Conservation (phyloP, 2,329 filamentous ascomycete species). For the Aspergillus jensenii region DNA sequence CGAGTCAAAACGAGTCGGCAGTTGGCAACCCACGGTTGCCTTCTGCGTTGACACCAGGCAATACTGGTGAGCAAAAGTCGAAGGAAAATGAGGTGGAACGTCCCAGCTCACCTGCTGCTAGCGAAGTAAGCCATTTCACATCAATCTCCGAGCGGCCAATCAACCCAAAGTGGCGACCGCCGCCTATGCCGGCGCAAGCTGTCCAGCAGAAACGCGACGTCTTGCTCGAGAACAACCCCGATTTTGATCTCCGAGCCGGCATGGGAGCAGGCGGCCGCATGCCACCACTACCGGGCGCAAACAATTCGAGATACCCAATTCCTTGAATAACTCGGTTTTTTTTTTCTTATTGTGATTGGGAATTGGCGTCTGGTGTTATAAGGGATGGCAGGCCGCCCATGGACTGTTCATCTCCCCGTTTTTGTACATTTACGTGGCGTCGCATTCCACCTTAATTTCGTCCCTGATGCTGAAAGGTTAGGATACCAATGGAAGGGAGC, state of each 20-base stretch:
- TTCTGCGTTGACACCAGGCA: slow-evolving; percentile 40
- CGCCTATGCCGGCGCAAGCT: slow-evolving; percentile 47
- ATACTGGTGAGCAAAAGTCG: slow-evolving; percentile 39
- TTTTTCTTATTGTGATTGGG: not conserved
- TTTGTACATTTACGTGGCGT: not conserved
- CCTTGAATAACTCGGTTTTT: slow-evolving; percentile 16
- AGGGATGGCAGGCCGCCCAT: not conserved
- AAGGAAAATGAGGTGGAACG: slow-evolving; percentile 58
- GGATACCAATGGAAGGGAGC: not conserved
- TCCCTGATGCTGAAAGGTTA: not conserved
- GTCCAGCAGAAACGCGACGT: slow-evolving; percentile 65
- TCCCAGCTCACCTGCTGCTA: slow-evolving; percentile 70
- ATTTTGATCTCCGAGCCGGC: slow-evolving; percentile 69
- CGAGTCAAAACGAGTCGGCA: slow-evolving; percentile 37
- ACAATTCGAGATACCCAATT: slow-evolving; percentile 25
- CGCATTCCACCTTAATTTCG: not conserved
- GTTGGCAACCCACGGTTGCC: slow-evolving; percentile 29
- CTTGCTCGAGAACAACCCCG: slow-evolving; percentile 76
- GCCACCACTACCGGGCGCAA: slow-evolving; percentile 24
- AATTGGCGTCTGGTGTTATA: slow-evolving; percentile 3
- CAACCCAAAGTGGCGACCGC: slow-evolving; percentile 76
- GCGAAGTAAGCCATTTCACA: slow-evolving; percentile 82
- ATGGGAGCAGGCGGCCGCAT: slow-evolving; percentile 26
- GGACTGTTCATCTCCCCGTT: not conserved
- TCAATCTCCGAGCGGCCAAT: slow-evolving; percentile 84